A percentile compares a stretch with the other conserved stretches of the same genome.
Evolutionary conservation across 768 basidiomycete genomes (phyloP).

Genomic region (Kwoniella botswanensis): DNA sequence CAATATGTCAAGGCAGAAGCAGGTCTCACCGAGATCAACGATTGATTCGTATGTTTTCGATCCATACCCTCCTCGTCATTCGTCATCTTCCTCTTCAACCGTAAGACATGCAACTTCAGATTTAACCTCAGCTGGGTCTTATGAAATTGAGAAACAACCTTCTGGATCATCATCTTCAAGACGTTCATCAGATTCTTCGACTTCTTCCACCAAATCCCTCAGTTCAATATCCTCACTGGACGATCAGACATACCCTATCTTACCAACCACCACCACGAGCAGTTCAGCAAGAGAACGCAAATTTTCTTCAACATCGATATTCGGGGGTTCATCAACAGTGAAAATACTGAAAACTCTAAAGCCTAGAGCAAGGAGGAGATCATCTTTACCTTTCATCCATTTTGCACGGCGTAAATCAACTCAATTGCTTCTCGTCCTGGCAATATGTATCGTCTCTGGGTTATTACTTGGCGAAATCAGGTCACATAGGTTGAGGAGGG

Average conservation of each 20-base stretch:
- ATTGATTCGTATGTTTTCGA: background rate
- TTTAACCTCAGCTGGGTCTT: background rate
- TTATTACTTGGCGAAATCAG: conserved; percentile 19
- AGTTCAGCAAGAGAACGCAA: background rate
- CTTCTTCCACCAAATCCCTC: background rate
- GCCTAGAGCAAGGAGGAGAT: conserved; percentile 18
- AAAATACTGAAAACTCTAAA: background rate
- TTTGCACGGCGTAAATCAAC: conserved; percentile 22
- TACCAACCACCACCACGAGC: background rate
- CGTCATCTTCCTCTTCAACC: background rate
- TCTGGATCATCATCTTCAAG: background rate
- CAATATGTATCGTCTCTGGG: conserved; percentile 14
- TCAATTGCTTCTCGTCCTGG: conserved; percentile 14
- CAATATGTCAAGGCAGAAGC: background rate
- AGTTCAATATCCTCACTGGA: background rate
- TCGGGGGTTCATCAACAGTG: background rate
- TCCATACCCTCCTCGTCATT: background rate
- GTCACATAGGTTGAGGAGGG: conserved; percentile 7
- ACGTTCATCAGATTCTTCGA: background rate
- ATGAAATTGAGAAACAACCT: background rate
- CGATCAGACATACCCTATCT: background rate
- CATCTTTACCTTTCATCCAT: conserved; percentile 15
- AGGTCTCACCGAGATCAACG: background rate
- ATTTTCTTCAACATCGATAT: background rate
- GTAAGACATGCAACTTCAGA: background rate